These are phyloP conservation scores for Basidioascus undulatus DNA, from an alignment of 768 basidiomycete species.

Conservation along the genomic window DNA sequence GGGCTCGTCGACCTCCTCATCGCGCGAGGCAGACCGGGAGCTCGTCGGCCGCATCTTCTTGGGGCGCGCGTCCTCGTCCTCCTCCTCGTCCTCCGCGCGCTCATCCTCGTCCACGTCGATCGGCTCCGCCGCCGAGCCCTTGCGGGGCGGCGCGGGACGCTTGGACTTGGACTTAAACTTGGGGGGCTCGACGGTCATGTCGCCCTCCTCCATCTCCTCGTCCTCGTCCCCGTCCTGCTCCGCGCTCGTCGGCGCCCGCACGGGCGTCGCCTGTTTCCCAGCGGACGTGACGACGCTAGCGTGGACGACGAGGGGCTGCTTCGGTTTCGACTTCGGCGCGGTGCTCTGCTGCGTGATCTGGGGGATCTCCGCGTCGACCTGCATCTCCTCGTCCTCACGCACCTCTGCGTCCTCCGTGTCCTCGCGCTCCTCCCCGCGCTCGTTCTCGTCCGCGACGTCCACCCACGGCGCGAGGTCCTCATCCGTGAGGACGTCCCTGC, in stretches of 20 bases:
- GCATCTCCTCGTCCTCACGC: neutral
- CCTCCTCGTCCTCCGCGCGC: neutral
- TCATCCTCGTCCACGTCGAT: neutral
- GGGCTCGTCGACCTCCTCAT: no score
- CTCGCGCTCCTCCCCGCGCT: neutral
- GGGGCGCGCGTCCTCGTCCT: no score
- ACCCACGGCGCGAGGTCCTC: conserved; percentile 13
- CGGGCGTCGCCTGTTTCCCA: neutral
- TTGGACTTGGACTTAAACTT: no score
- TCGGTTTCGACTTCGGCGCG: neutral
- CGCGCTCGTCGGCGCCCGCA: neutral
- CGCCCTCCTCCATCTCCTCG: no score
- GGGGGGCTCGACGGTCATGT: neutral
- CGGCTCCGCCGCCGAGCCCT: no score
- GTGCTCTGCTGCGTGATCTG: neutral
- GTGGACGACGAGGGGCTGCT: neutral
- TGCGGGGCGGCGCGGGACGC: no score
- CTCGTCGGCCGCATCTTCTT: no score
- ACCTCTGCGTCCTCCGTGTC: neutral
- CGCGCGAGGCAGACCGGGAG: no score
- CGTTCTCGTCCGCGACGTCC: neutral
- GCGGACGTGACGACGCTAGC: no score
- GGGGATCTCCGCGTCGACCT: neutral
- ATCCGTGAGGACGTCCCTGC: conserved; percentile 4
- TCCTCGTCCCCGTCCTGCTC: neutral